Evolutionary conservation across 179 eudicot species (phyloP), one percentile per base, ranked within the genome.

Genomic region (Corrigiola litoralis): DNA sequence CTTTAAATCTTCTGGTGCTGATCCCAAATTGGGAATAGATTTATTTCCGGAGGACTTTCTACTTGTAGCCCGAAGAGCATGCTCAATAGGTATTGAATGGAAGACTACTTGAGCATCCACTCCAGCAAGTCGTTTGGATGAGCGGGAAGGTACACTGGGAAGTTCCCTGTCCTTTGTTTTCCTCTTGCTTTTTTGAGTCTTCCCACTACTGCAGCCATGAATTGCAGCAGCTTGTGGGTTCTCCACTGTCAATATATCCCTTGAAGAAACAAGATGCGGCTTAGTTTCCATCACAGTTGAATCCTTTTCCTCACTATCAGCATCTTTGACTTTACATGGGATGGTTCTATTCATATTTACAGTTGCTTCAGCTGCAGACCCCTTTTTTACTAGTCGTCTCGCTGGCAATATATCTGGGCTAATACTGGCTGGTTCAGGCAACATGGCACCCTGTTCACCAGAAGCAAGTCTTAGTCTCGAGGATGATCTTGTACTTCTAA

Each of bases 41-140:
- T 36, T 17, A 41, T n/a, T 41, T 70, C 59, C 8, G 27, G 17
- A n/a, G 38, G 59, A n/a, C 28, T 36, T 70, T 18, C 65, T 63
- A 13, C 12, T 68, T 16, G 41, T 16, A 47, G 65, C 54, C 46
- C 56, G 76, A 40, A 47, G 78, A 77, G 61, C 67, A 53, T 70
- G 65, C 54, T 82, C 81, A 24, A 68, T 71, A 33, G 79, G 62
- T 23, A 27, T 57, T 64, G 75, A 40, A 65, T 72, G 68, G 57
- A 48, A 59, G 9, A 68, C 63, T 13, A 79, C 72, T 56, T 85
- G 82, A 44, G 76, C 75, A 36, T 67, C 72, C 31, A 62, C 42
- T 44, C 76, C 79, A 62, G 83, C 80, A 57, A 85, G 81, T 65
- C 89, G 80, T 61, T 82, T 82, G 29, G 97, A 90, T 67, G 84